These are phyloP conservation scores for Lentinus tigrinus DNA, from an alignment of 768 basidiomycete genomes.

Conservation along the genomic window DNA sequence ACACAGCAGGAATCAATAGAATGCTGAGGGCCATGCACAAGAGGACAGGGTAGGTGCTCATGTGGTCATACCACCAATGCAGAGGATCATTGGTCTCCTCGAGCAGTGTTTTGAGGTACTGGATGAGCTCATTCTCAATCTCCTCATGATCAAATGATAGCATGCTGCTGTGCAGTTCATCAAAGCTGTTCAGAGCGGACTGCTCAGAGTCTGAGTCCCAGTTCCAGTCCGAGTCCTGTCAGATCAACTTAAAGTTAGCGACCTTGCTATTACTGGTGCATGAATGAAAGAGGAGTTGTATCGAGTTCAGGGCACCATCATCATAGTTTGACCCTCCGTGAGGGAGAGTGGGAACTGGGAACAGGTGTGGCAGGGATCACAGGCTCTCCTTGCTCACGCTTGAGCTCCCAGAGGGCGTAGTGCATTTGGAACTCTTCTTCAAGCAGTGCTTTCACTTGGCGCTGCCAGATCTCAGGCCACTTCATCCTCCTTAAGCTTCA, in stretches of 20 bases:
- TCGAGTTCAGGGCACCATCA: too few relatives aligned
- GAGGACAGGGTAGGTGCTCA: constrained; percentile 26
- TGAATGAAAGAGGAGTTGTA: too few relatives aligned
- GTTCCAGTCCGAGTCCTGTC: too few relatives aligned
- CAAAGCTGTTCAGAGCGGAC: constrained; percentile 38
- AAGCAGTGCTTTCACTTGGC: too few relatives aligned
- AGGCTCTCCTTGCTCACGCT: too few relatives aligned
- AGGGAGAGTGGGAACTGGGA: background rate
- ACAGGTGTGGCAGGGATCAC: background rate
- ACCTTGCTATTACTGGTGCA: too few relatives aligned
- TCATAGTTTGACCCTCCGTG: background rate
- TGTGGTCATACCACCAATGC: constrained; percentile 31
- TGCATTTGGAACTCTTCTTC: too few relatives aligned
- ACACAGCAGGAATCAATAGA: background rate
- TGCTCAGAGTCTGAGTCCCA: too few relatives aligned
- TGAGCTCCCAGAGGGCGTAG: too few relatives aligned
- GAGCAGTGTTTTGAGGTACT: constrained; percentile 27
- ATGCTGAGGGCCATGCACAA: background rate
- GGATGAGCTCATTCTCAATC: constrained; percentile 26
- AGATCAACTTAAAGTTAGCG: too few relatives aligned
- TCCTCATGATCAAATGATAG: background rate
- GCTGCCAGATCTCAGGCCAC: constrained; percentile 9
- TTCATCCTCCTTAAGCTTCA: constrained; percentile 1
- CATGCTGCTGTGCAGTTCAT: constrained; percentile 24
- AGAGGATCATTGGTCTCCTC: constrained; percentile 28